phyloP scores from a whole-genome alignment of 2,329 filamentous ascomycete genomes.

The Pleochaeta shiraiana region DNA sequence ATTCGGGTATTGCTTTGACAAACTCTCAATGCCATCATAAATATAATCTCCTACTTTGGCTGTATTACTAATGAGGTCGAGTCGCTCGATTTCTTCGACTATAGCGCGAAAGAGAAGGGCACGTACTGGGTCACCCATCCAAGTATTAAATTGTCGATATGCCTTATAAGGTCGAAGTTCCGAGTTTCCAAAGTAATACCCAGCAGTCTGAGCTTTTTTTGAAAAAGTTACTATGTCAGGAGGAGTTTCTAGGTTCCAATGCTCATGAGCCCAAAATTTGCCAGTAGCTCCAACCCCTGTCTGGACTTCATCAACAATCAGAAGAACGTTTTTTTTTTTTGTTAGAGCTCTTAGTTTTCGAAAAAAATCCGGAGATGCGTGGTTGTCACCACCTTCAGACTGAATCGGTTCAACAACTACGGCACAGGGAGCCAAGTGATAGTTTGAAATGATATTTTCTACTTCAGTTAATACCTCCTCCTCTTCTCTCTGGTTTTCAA shows the following conservation, averaged over 20 bases:
- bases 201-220: constrained; percentile 71
- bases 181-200: constrained; percentile 63
- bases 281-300: constrained; percentile 70
- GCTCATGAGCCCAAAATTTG: constrained; percentile 73
- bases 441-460: constrained; percentile 44
- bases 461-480: constrained; percentile 50
- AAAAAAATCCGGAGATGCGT: constrained; percentile 63
- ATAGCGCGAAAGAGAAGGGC: constrained; percentile 60
- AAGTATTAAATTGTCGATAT: constrained; percentile 74
- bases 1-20: constrained; percentile 42
- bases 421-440: constrained; percentile 48
- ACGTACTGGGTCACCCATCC: constrained; percentile 66
- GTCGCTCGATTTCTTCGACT: constrained; percentile 48
- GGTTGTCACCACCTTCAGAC: constrained; percentile 69
- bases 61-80: constrained; percentile 47
- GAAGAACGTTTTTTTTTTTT: constrained; percentile 41
- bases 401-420: constrained; percentile 63
- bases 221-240: constrained; percentile 79
- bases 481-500: constrained; percentile 52
- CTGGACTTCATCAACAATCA: constrained; percentile 74
- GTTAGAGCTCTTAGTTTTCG: constrained; percentile 50
- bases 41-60: constrained; percentile 39
- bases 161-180: constrained; percentile 57
- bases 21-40: constrained; percentile 37
- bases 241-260: constrained; percentile 50